phyloP scores from a whole-genome alignment of 78 protist genomes.

The Dictyostelium discoideum region dicty_2.7 NC_007089.4:1861001-1861500 shows the following conservation, averaged over 20 bases:
- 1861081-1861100: background rate
- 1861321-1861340: constrained; percentile 47
- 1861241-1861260: constrained; percentile 74
- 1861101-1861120: background rate
- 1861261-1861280: constrained; percentile 70
- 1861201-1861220: constrained; percentile 4
- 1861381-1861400: constrained; percentile 55
- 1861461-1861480: constrained; percentile 64
- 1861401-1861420: constrained; percentile 85
- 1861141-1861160: background rate
- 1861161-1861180: background rate
- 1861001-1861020: too few species aligned
- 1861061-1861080: background rate
- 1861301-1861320: constrained; percentile 66
- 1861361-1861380: constrained; percentile 54
- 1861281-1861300: constrained; percentile 76
- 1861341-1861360: constrained; percentile 60
- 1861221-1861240: constrained; percentile 61
- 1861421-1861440: constrained; percentile 73
- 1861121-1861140: background rate
- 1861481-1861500: constrained; percentile 50
- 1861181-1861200: background rate
- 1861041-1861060: too few species aligned
- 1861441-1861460: constrained; percentile 66
- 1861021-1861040: background rate